phyloP scores from a whole-genome alignment of 129 eudicot genomes.

The Artemisia tridentata region DNA sequence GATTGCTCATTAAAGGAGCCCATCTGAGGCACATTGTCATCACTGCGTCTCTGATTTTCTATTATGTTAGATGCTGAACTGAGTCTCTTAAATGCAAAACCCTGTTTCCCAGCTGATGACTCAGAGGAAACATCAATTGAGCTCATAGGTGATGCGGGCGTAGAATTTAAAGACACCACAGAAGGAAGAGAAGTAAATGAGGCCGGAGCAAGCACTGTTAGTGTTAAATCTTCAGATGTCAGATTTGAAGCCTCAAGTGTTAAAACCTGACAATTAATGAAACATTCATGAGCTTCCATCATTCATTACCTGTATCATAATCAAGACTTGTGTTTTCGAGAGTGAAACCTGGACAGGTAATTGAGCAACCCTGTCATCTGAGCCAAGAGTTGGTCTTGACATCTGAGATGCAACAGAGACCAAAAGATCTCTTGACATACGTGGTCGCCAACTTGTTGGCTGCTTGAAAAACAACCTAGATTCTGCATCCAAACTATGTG shows the following conservation, averaged over 20 bases:
- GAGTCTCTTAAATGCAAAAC: constrained; percentile 25
- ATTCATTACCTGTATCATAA: not conserved
- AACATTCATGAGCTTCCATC: constrained; percentile 1
- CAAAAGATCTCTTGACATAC: constrained; percentile 78
- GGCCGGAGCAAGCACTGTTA: constrained; percentile 94
- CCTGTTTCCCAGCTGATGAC: constrained; percentile 27
- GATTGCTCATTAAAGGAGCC: constrained; percentile 40
- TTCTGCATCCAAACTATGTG: constrained; percentile 43
- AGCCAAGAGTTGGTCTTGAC: constrained; percentile 61
- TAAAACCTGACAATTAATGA: constrained; percentile 59
- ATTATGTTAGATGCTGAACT: constrained; percentile 33
- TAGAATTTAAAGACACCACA: constrained; percentile 65
- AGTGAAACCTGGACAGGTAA: constrained; percentile 87
- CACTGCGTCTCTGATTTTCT: constrained; percentile 31
- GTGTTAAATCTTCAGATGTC: constrained; percentile 80
- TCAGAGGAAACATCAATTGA: constrained; percentile 24
- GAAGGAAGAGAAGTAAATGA: constrained; percentile 72
- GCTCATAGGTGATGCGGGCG: constrained; percentile 65
- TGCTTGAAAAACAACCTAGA: constrained; percentile 95
- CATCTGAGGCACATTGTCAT: constrained; percentile 40
- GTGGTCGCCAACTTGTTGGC: constrained; percentile 94
- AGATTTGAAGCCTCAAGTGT: constrained; percentile 96
- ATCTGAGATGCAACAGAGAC: constrained; percentile 95
- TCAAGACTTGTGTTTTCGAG: not conserved
- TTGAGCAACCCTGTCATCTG: constrained; percentile 57